Base-by-base conservation (phyloP, 108 stramenopile genomes). In the Pseudonitzschia multistriata region DNA sequence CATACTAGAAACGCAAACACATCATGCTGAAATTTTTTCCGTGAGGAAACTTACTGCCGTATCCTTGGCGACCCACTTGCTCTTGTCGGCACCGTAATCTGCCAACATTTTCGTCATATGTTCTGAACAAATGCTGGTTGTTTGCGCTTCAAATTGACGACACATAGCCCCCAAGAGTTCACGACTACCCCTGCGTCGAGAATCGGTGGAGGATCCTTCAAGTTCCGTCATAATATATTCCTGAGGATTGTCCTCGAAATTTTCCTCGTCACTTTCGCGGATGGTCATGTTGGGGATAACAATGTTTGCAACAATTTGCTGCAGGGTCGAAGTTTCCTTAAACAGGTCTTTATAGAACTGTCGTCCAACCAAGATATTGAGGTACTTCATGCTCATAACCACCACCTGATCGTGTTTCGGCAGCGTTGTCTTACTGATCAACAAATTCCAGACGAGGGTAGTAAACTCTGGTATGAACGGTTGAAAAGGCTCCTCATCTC, bases 151-250 rank as follows among this genome's bases (percentile, higher is more conserved):
- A 68, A 95, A 97, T 40, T 96, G 89, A 39, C 91, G 86, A 68
- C 96, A 94, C 94, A 99, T 94, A 53, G 88, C 96, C 19, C 91
- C 70, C 39, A 98, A 71, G 21, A 98, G 82, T 31, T 98, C 98
- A 59, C 94, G 89, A 70, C 92, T 94, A 35, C 93, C 91, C 35
- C 93, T 82, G 31, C 98, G 85, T 22, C 99, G 81, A 1, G 96
- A 97, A 42, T 99, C 98, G 29, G 78, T 88, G 77, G 98, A 97
- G 49, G 85, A 82, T 14, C 93, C 95, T 79, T 99, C 99, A 75
- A 99, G 89, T 74, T 99, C 99, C 1, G 93, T 85, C 62, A 90
- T 70, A 67, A 99, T 96, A 82, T 91, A 99, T 52, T 99, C 99
- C 15, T 79, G 71, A 0, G 97, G 96, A 78, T 98, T 95, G 63